phyloP scores from a whole-genome alignment of 495 filamentous ascomycete species.

The Neurospora sp. region DNA sequence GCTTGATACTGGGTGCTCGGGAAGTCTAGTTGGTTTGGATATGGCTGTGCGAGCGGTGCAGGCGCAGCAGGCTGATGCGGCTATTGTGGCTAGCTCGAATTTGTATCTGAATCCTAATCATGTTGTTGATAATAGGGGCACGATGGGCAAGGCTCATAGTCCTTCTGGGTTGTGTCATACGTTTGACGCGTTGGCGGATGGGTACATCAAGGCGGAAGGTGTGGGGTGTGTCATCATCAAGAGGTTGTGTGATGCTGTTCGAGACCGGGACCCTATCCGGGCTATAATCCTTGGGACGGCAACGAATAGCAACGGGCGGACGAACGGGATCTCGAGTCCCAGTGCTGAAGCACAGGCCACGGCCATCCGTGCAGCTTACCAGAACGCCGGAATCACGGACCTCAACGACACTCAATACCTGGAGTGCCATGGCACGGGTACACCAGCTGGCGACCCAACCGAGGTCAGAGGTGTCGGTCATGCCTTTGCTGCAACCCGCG shows the following conservation, averaged over 20 bases:
- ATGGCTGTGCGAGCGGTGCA: constrained; percentile 31
- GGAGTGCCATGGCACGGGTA: constrained; percentile 41
- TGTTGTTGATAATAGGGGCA: not conserved
- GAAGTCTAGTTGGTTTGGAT: constrained; percentile 30
- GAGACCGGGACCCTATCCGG: constrained; percentile 40
- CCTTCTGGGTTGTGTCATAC: constrained; percentile 21
- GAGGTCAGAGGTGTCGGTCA: constrained; percentile 24
- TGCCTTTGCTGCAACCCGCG: constrained; percentile 3
- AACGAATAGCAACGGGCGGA: constrained; percentile 41
- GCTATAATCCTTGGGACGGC: constrained; percentile 42
- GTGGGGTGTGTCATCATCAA: constrained; percentile 36
- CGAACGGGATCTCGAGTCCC: constrained; percentile 39
- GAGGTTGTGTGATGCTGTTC: constrained; percentile 35
- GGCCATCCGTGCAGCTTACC: constrained; percentile 37
- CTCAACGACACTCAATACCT: constrained; percentile 30
- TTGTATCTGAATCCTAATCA: constrained; percentile 14
- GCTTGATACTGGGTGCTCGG: constrained; percentile 40
- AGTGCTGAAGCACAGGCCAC: constrained; percentile 37
- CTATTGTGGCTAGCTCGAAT: constrained; percentile 32
- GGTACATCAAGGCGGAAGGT: constrained; percentile 51
- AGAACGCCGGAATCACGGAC: constrained; percentile 6
- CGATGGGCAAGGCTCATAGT: not conserved
- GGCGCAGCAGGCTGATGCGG: constrained; percentile 26
- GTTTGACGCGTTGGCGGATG: constrained; percentile 24
- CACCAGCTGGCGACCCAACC: constrained; percentile 37